Conservation (phyloP, 805 yeast species). For the Myxozyma udenii region DNA sequence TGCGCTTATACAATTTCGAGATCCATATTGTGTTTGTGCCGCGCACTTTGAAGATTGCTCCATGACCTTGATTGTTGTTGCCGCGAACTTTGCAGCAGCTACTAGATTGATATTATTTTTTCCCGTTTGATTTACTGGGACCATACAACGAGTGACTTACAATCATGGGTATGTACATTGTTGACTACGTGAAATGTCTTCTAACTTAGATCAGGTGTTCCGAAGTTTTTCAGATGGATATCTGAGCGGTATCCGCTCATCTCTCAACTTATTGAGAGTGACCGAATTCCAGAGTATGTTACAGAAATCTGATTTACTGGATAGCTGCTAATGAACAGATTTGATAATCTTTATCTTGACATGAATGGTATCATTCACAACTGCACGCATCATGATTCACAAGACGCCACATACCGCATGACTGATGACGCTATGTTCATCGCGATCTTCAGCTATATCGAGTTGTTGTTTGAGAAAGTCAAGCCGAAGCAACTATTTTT, state of each 20-base stretch:
- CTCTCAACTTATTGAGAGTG: conserved; percentile 76
- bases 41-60: too few relatives aligned
- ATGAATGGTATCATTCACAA: conserved; percentile 94
- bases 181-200: too few relatives aligned
- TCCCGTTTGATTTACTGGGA: too few relatives aligned
- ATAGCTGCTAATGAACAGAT: conserved; percentile 38
- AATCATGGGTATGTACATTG: too few relatives aligned
- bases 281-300: conserved; percentile 70
- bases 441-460: conserved; percentile 90
- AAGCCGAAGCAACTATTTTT: conserved; percentile 82
- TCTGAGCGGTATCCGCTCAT: conserved; percentile 99
- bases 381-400: conserved; percentile 85
- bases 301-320: not conserved
- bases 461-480: conserved; percentile 83
- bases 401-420: conserved; percentile 59
- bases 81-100: too few relatives aligned
- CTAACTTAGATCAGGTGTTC: conserved; percentile 66
- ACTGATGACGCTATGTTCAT: conserved; percentile 90
- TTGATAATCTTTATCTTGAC: conserved; percentile 90
- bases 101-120: too few relatives aligned
- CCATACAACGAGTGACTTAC: too few relatives aligned
- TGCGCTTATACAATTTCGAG: too few relatives aligned
- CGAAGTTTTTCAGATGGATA: conserved; percentile 93
- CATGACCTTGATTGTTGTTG: too few relatives aligned
- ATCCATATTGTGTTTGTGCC: too few relatives aligned